Evolutionary conservation across 2,329 filamentous ascomycete species (phyloP).

Genomic region (Hymenoscyphus repandus): DNA sequence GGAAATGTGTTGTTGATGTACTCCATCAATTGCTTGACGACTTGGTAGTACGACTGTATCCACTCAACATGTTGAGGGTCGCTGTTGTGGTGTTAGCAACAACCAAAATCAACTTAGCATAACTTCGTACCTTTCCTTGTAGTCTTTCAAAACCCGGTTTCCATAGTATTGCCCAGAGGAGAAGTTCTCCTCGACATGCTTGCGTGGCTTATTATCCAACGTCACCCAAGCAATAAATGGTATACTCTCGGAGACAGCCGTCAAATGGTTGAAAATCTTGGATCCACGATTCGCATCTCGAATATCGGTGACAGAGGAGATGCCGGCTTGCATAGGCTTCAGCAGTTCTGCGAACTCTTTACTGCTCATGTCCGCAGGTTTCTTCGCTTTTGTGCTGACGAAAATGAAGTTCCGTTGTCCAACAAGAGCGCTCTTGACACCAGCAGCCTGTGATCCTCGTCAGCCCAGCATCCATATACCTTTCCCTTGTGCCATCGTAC

Average conservation of each 20-base stretch:
- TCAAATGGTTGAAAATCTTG: constrained; percentile 73
- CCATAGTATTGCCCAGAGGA: constrained; percentile 88
- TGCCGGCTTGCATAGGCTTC: constrained; percentile 79
- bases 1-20: constrained; percentile 83
- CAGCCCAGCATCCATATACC: constrained; percentile 4
- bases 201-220: constrained; percentile 74
- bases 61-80: constrained; percentile 79
- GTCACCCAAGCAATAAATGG: constrained; percentile 88
- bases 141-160: constrained; percentile 86
- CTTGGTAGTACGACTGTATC: constrained; percentile 85
- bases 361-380: constrained; percentile 62
- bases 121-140: constrained; percentile 66
- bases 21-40: constrained; percentile 77
- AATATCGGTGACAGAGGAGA: constrained; percentile 73
- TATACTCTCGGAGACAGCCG: constrained; percentile 84
- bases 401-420: constrained; percentile 85
- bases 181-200: constrained; percentile 78
- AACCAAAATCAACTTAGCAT: neutral
- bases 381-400: constrained; percentile 85
- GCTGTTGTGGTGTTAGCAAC: constrained; percentile 39
- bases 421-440: constrained; percentile 62
- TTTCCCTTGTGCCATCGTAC: constrained; percentile 38
- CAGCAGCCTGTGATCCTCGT: constrained; percentile 38
- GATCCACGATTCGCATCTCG: constrained; percentile 76
- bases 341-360: constrained; percentile 70